Base-by-base conservation (phyloP, 2,329 filamentous ascomycete genomes). In the Fusarium guadeloupense region DNA sequence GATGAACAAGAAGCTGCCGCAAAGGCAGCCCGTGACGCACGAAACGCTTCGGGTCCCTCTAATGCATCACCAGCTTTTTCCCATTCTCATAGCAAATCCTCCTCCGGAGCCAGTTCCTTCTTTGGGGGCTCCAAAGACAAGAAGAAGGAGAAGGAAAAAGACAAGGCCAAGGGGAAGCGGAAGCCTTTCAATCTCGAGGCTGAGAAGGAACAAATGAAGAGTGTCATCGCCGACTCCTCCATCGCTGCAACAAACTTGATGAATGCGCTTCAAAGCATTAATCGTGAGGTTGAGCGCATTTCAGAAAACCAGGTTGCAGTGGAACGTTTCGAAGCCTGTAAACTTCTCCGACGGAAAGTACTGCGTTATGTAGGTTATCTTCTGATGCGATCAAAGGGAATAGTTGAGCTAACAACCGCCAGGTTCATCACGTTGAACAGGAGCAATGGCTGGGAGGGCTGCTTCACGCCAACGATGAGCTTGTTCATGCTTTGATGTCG, bases 371-470 rank as follows among this genome's bases (percentile, higher is more conserved):
- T 88, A 75, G 57, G 84, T 77, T 8, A 17, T 13, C 13, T 17
- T 4, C 20, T 30, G 35, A 6, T 30, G 19, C 25, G 3, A 19
- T 26, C 8, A 35, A 13, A 13, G n/a, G 9, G 19, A 20, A 12
- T n/a, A 9, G 7, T 23, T 23, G 30, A 44, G 38, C 47, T 69
- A 44, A 59, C 28, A 4, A 34, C 28, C 13, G 2, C 3, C 50
- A 89, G 86, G 97, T 98, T 62, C 92, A 98, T 71, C 85, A 93
- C 44, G 90, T 98, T 12, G 92, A 97, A 73, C 89, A 88, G 9
- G 94, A 98, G 71, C 89, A 98, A 70, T 97, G 91, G 83, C 88
- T 99, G 9, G 95, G 94, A 35, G 89, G 92, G 58, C 83, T 99
- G 5, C 87, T 99, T 16, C 92, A 95, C 70, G 93, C 94, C 63